Evolutionary conservation across 768 basidiomycete species (phyloP).

Genomic region (Naganishia kalamii): DNA sequence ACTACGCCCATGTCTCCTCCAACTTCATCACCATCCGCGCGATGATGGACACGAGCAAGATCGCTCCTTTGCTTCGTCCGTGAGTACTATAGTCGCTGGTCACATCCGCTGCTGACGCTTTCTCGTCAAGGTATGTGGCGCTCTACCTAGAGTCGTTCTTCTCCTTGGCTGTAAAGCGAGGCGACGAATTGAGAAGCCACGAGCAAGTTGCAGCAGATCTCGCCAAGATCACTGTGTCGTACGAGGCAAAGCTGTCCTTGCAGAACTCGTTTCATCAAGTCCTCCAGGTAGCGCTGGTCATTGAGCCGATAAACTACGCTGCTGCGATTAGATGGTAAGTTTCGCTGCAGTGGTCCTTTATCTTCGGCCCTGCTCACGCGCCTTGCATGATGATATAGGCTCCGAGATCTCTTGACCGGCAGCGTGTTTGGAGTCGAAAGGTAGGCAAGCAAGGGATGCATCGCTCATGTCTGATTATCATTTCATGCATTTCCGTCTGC

Average conservation of each 20-base stretch:
- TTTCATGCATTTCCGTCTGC: neutral
- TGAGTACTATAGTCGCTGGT: conserved; percentile 46
- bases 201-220: conserved; percentile 87
- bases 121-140: conserved; percentile 58
- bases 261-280: conserved; percentile 62
- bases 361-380: conserved; percentile 66
- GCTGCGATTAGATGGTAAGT: conserved; percentile 67
- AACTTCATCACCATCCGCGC: conserved; percentile 84
- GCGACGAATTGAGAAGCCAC: conserved; percentile 64
- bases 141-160: conserved; percentile 80
- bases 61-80: conserved; percentile 72
- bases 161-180: conserved; percentile 69
- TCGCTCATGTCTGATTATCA: neutral
- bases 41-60: conserved; percentile 65
- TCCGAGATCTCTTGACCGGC: conserved; percentile 35
- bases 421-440: conserved; percentile 38
- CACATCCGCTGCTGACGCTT: neutral
- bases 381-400: neutral
- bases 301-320: conserved; percentile 72
- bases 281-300: conserved; percentile 70
- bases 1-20: conserved; percentile 92
- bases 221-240: conserved; percentile 80
- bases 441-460: conserved; percentile 27
- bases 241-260: conserved; percentile 65
- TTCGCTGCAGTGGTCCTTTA: conserved; percentile 47